Conservation (phyloP, 169 alveolate genomes). For the Eimeria maxima region DNA sequence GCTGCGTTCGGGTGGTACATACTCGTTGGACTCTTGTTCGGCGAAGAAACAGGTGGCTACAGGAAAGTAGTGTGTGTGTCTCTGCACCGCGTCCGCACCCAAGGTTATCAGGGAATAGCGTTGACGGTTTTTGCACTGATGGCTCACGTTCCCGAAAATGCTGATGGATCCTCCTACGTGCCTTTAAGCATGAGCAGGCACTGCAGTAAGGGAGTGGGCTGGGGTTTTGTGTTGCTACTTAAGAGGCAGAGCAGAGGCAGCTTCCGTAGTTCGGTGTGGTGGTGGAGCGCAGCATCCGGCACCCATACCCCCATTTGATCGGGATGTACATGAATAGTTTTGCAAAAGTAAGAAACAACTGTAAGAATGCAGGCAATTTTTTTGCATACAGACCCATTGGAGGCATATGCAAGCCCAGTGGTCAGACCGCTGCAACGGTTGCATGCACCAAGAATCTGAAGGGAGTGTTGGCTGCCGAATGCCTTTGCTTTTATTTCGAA, state of each 20-base stretch:
- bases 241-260: background rate
- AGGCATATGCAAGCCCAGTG: conserved; percentile 14
- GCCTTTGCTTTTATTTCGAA: background rate
- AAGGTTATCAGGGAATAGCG: background rate
- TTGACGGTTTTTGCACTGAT: background rate
- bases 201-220: background rate
- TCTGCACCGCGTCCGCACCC: background rate
- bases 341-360: background rate
- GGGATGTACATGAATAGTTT: background rate
- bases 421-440: conserved; percentile 28
- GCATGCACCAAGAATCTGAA: background rate
- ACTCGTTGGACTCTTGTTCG: background rate
- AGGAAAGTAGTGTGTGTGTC: background rate
- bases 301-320: background rate
- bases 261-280: background rate
- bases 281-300: background rate
- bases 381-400: background rate
- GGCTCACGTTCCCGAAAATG: background rate
- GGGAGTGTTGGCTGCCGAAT: background rate
- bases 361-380: background rate
- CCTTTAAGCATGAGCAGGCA: background rate
- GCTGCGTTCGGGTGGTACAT: background rate
- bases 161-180: background rate
- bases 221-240: too few relatives aligned
- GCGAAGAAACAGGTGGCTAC: background rate